Percentiles rank a stretch among this genome's conserved stretches.
Conservation (phyloP, 179 eudicot species). For the Amaranthus tricolor region DNA sequence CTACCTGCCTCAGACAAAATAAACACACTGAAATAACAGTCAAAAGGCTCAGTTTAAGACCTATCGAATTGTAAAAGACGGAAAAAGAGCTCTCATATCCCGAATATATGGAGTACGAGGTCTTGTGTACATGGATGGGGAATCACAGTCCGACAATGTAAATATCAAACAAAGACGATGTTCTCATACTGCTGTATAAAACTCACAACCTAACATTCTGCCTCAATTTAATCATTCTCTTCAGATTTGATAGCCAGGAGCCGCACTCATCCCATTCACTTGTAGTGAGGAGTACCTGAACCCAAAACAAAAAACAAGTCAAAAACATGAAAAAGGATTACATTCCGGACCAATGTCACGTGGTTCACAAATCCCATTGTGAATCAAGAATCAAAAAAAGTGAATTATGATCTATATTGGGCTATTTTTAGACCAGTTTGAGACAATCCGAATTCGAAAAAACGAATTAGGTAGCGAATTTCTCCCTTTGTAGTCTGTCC, state of each 20-base stretch:
- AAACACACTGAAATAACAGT: slow-evolving; percentile 11
- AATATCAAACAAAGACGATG: background rate
- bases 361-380: no score
- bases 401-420: no score
- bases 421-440: no score
- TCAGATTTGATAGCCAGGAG: slow-evolving; percentile 12
- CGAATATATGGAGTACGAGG: background rate
- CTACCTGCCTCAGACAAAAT: slow-evolving; percentile 4
- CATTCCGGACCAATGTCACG: no score
- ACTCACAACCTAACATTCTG: slow-evolving; percentile 11
- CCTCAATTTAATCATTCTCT: slow-evolving; percentile 20
- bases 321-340: no score
- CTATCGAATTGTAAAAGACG: background rate
- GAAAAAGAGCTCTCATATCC: background rate
- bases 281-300: slow-evolving; percentile 16
- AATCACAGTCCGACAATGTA: slow-evolving; percentile 12
- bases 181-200: background rate
- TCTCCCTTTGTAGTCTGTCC: no score
- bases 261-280: slow-evolving; percentile 20
- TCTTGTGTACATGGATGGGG: slow-evolving; percentile 5
- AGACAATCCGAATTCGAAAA: no score
- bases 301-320: no score
- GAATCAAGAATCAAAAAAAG: no score
- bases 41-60: slow-evolving; percentile 16
- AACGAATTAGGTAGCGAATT: no score